Base-by-base conservation (phyloP, 2,329 filamentous ascomycete species). In the Microsporum ferrugineum region DNA sequence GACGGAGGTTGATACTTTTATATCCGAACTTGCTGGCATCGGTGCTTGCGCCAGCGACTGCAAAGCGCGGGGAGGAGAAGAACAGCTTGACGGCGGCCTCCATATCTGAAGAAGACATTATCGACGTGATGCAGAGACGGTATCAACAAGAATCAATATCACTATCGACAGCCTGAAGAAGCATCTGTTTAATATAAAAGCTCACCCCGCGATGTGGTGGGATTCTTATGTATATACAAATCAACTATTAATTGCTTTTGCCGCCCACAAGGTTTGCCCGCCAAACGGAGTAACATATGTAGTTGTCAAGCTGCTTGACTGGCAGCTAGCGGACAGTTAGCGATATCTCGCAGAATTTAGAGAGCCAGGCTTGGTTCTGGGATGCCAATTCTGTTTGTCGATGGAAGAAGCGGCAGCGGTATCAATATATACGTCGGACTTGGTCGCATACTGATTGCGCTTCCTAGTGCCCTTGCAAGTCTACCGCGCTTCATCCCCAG, bases 11-110 rank as follows among this genome's bases (percentile, higher is more conserved):
- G n/a, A n/a, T 74, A 91, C 91, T 85, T 78, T 90, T 91, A 75
- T 96, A 88, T 29, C 94, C 92, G 70, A 88, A 96, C 74, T 96
- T 96, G 71, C 80, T 78, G 45, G 88, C 80, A 75, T 95, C 90
- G 59, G 88, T 88, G 71, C 88, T 92, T 41, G 92, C 92, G 68
- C 92, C 92, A 23, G 91, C 90, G 33, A 96, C 92, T 62, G 92
- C 91, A 73, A 92, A 96, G 66, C 82, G 80, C 31, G 87, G 83
- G 5, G 87, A 87, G 2, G 84, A 80, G 78, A 96, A 95, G 80
- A 96, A 96, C 10, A 81, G 80, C 65, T 84, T 85, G 53, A 90
- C 85, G 53, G 87, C 83, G 55, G 84, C 80, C 71, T 91, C 86
- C 77, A 88, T 88, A 55, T 61, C 60, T 55, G 47, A 29, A n/a